Percentiles rank a stretch among this genome's conserved stretches.
phyloP scores from a whole-genome alignment of 1,284 basidiomycete genomes.

The Marasmius oreades region DNA sequence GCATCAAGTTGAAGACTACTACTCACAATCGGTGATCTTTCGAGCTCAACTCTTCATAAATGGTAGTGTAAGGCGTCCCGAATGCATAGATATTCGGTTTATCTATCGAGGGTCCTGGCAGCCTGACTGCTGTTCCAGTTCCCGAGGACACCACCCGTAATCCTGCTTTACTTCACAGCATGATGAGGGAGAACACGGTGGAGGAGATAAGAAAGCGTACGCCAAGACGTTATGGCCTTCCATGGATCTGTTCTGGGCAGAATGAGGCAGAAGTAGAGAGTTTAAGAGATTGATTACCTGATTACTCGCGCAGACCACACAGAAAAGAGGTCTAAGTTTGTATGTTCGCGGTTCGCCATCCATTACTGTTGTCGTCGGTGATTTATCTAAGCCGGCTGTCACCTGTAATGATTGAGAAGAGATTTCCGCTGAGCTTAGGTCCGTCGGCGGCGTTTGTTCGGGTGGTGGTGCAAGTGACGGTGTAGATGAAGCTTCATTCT shows the following conservation, averaged over 20 bases:
- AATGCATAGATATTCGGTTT: slow-evolving; percentile 98
- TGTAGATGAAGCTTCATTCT: slow-evolving; percentile 32
- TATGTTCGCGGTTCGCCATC: slow-evolving; percentile 29
- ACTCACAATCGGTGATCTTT: slow-evolving; percentile 87
- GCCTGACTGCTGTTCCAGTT: slow-evolving; percentile 93
- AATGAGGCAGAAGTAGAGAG: slow-evolving; percentile 10
- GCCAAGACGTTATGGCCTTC: slow-evolving; percentile 92
- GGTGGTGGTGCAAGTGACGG: slow-evolving; percentile 6
- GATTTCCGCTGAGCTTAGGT: background rate
- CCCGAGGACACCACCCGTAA: slow-evolving; percentile 92
- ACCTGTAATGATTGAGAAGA: background rate
- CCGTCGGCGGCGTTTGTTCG: slow-evolving; percentile 9
- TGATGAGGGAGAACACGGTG: slow-evolving; percentile 8
- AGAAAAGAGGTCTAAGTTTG: slow-evolving; percentile 80
- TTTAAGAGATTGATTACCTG: slow-evolving; percentile 55
- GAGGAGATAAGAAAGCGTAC: slow-evolving; percentile 44
- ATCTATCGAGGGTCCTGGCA: slow-evolving; percentile 95
- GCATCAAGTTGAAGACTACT: background rate
- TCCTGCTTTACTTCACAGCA: slow-evolving; percentile 68
- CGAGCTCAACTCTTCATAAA: slow-evolving; percentile 87
- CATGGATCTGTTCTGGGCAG: slow-evolving; percentile 92
- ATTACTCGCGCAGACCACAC: slow-evolving; percentile 97
- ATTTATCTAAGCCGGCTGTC: background rate
- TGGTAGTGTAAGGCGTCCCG: slow-evolving; percentile 97
- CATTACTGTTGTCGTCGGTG: background rate